Conservation (phyloP, 225 moss, liverwort and hornwort species). For the Lunularia cruciata region DNA sequence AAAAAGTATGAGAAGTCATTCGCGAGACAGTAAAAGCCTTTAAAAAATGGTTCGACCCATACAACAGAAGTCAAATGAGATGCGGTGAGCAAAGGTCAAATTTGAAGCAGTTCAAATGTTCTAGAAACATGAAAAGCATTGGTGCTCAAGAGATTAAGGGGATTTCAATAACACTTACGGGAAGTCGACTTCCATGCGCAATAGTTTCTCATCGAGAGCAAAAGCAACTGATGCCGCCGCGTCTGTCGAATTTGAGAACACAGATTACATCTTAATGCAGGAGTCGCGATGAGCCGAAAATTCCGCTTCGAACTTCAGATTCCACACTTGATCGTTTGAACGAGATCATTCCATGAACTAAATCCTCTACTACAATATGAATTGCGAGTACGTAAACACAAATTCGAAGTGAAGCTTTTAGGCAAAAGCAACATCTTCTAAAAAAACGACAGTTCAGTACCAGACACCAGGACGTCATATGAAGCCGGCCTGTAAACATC, state of each 20-base stretch:
- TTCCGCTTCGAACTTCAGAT: too few relatives aligned
- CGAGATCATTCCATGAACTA: too few relatives aligned
- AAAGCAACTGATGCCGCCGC: conserved; percentile 63
- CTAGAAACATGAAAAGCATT: too few relatives aligned
- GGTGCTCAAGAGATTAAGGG: not conserved
- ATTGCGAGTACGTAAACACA: too few relatives aligned
- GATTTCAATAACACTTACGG: conserved; percentile 41
- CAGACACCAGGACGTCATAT: conserved; percentile 58
- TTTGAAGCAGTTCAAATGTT: too few relatives aligned
- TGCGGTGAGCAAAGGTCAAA: too few relatives aligned
- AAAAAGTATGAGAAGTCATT: not conserved
- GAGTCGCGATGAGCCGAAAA: too few relatives aligned
- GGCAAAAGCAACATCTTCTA: too few relatives aligned
- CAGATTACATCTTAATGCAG: not conserved
- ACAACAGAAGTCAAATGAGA: not conserved
- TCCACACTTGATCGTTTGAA: too few relatives aligned
- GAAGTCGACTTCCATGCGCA: conserved; percentile 85
- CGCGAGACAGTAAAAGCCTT: not conserved
- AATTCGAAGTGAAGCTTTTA: too few relatives aligned
- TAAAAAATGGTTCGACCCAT: not conserved
- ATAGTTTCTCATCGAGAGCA: conserved; percentile 62
- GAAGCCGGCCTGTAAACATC: conserved; percentile 79
- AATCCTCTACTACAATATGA: too few relatives aligned
- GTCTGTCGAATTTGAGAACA: conserved; percentile 38
- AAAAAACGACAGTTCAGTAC: conserved; percentile 22